phyloP scores from a whole-genome alignment of 306 rosid species.

The Rosa chinensis region DNA sequence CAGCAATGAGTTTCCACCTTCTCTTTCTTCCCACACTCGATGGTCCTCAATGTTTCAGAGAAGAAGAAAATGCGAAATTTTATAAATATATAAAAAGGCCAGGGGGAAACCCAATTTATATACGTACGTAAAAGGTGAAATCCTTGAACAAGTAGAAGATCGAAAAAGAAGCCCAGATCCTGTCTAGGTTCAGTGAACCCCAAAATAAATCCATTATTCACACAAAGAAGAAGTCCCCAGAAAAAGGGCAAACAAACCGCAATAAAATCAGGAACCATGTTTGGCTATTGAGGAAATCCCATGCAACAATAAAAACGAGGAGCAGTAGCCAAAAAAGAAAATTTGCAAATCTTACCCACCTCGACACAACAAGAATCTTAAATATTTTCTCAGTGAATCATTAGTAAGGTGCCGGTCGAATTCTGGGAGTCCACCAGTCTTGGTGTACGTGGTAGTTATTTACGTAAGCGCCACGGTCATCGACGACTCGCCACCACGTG shows the following conservation, averaged over 20 bases:
- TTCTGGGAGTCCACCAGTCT: neutral
- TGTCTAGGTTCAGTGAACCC: constrained; percentile 52
- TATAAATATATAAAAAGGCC: neutral
- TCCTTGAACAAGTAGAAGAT: neutral
- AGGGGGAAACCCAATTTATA: neutral
- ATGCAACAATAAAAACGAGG: too few relatives aligned
- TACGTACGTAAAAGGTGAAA: neutral
- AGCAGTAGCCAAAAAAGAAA: neutral
- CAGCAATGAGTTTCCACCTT: constrained; percentile 33
- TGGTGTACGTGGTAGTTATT: neutral
- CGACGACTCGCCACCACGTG: neutral
- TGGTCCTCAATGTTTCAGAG: constrained; percentile 44
- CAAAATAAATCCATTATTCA: neutral
- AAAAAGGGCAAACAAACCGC: neutral
- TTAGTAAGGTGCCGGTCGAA: neutral
- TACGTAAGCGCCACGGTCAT: neutral
- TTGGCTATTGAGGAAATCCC: neutral
- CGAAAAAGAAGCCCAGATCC: neutral
- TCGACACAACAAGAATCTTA: neutral
- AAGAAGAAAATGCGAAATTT: constrained; percentile 2
- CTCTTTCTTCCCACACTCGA: constrained; percentile 42
- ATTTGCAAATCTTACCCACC: neutral
- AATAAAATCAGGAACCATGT: neutral
- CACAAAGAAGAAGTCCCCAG: constrained; percentile 1
- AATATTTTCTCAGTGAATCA: neutral